Base-by-base conservation (phyloP, 306 rosid species). In the Vigna trinervia region DNA sequence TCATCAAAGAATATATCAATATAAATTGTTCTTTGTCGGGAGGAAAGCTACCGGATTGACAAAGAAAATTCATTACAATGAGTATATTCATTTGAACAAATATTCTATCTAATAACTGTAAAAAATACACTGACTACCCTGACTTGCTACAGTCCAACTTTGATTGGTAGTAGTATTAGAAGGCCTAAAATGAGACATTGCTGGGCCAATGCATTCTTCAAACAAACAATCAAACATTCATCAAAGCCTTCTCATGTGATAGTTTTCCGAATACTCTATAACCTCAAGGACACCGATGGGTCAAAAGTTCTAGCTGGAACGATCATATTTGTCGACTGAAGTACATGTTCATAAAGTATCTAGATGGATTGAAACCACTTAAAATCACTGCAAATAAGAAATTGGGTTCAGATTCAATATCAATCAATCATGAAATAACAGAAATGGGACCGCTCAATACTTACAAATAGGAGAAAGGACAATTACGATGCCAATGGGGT, bases 311-410 rank as follows among this genome's bases (percentile, higher is more conserved):
- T 52, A 84, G 81, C 78, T 48, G 61, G 73, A 71, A 11, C 20
- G 57, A 83, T 92, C 88, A 88, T 83, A 82, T 77, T 71, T 86
- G 86, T 57, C 76, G 91, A 82, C 98, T 86, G 84, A 96, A 96
- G 87, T 91, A 91, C 80, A 91, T 69, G 81, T 85, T 96, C 98
- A 96, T 89, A 73, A 92, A 91, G 62, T 96, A 92, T 92, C 96
- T 92, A 64, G 99, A 96, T 39, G 99, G 99, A 84, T 90, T 96
- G 96, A 96, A 96, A 85, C 99, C 99, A 77, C 90, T 90, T 87
- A 96, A 86, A 83, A 92, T 89, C 77, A 92, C 99, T 96, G 97
- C 94, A 83, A 56, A 73, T 20, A 70, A 52, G 61, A 81, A 79
- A 23, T 71, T 76, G 43, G 20, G 59, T 70, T 84, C 61, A 88